Evolutionary conservation across 106 monocot species (phyloP).

Genomic region (Hemerocallis citrina): DNA sequence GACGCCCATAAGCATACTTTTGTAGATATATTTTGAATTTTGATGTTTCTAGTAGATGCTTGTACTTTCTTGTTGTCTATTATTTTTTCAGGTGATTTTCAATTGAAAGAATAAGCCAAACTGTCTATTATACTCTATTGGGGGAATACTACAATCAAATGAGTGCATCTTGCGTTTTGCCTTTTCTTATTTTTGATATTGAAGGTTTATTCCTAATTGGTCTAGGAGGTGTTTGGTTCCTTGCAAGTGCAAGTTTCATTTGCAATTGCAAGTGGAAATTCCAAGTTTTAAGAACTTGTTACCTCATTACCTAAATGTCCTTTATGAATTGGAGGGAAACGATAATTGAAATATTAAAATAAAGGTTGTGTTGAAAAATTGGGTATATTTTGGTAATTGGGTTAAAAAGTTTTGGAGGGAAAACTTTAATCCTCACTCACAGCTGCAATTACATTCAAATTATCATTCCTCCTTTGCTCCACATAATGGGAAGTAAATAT

Average conservation of each 20-base stretch:
- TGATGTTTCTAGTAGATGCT: not conserved
- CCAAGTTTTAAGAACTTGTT: not conserved
- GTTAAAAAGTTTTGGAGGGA: too few relatives aligned
- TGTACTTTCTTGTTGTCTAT: not conserved
- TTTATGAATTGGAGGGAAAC: too few relatives aligned
- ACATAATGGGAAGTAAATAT: too few relatives aligned
- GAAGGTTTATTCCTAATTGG: not conserved
- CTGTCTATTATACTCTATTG: not conserved
- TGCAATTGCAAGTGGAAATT: not conserved
- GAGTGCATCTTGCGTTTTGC: not conserved
- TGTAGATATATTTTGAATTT: not conserved
- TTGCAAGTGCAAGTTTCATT: not conserved
- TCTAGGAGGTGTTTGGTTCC: not conserved
- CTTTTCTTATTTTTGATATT: not conserved
- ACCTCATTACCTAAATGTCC: too few relatives aligned
- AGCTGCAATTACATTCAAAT: too few relatives aligned
- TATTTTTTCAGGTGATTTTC: not conserved
- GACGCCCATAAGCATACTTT: too few relatives aligned
- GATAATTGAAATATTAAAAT: too few relatives aligned
- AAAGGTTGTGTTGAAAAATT: not conserved
- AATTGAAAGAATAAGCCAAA: not conserved
- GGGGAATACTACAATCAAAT: not conserved
- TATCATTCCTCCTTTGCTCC: too few relatives aligned
- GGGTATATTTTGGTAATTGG: not conserved
- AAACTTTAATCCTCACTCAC: too few relatives aligned